Conservation (phyloP, 257 asterid genomes). For the Plectranthus barbatus region DNA sequence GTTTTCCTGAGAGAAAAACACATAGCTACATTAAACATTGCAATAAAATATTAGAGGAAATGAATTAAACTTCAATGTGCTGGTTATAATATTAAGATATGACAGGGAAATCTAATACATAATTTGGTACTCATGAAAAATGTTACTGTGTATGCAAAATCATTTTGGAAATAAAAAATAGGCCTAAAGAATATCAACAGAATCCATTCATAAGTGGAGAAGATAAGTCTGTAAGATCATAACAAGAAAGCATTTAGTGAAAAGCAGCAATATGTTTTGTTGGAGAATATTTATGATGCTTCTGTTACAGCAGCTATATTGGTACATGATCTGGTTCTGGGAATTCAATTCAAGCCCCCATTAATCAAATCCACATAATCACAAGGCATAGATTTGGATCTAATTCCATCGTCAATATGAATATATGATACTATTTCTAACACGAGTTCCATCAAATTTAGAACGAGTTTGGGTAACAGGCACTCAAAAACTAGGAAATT, state of each 20-base stretch:
- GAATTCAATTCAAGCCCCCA: neutral
- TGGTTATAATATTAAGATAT: no score
- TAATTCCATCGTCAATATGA: neutral
- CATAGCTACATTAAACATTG: neutral
- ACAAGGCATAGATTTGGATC: neutral
- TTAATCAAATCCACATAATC: neutral
- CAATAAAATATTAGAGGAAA: neutral
- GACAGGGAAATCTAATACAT: no score
- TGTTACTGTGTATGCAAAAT: neutral
- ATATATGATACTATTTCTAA: neutral
- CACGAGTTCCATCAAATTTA: neutral
- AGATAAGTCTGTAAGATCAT: neutral
- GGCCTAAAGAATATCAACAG: neutral
- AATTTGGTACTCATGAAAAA: no score
- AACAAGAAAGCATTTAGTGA: neutral
- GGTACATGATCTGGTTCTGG: neutral
- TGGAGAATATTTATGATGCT: neutral
- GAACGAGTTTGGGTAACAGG: neutral
- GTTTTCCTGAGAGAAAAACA: constrained; percentile 36
- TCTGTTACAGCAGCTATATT: neutral
- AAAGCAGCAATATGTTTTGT: neutral
- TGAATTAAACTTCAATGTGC: neutral
- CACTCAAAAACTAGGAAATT: neutral
- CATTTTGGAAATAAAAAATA: neutral
- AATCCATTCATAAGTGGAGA: neutral